Percentiles rank a stretch among this genome's conserved stretches.
Evolutionary conservation across 1,284 basidiomycete species (phyloP).

Genomic region (Cerioporus squamosus): DNA sequence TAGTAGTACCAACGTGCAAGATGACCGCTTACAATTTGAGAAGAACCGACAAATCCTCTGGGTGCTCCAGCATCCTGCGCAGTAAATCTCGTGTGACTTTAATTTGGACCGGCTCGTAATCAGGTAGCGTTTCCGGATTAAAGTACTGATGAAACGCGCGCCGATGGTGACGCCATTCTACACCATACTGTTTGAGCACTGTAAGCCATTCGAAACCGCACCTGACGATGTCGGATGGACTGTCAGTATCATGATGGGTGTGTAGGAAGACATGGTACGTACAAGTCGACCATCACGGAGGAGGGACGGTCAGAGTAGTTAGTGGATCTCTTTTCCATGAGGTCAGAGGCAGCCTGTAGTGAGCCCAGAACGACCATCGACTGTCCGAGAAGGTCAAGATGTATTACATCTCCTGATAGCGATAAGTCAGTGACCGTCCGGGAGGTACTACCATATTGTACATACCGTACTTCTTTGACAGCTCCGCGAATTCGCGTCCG

Average conservation of each 20-base stretch:
- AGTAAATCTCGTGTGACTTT: background rate
- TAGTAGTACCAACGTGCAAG: background rate
- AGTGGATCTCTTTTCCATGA: constrained; percentile 54
- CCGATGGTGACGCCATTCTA: constrained; percentile 5
- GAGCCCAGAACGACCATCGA: constrained; percentile 24
- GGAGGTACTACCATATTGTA: background rate
- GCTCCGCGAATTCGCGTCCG: constrained; percentile 1
- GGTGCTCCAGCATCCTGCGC: background rate
- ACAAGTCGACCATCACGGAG: constrained; percentile 12
- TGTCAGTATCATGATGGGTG: too few species aligned
- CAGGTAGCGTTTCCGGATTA: background rate
- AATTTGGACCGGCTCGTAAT: constrained; percentile 2
- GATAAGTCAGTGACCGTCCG: background rate
- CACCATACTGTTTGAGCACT: constrained; percentile 1
- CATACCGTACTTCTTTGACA: background rate
- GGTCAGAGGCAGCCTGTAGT: constrained; percentile 51
- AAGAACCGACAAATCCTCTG: background rate
- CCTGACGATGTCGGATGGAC: background rate
- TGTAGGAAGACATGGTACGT: too few species aligned
- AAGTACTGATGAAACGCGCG: constrained; percentile 5
- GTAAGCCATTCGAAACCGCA: background rate
- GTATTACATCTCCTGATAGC: background rate
- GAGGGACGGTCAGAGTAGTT: constrained; percentile 43
- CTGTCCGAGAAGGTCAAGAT: constrained; percentile 13
- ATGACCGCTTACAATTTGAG: background rate